Conservation (phyloP, 1,139 yeast species). For the Scheffersomyces cryptocercus region DNA sequence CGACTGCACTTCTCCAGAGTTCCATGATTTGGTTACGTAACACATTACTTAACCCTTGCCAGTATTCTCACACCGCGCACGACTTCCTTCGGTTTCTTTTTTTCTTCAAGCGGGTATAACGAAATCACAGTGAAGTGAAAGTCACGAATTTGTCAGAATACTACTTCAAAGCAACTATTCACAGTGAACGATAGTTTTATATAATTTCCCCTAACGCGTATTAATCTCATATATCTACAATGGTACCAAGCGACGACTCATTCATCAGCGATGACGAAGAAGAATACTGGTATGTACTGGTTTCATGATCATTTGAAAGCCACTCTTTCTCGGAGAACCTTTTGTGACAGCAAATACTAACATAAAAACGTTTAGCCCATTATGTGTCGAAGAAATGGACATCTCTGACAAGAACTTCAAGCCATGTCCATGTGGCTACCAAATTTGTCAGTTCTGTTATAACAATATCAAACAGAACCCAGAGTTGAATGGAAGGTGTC, state of each 20-base stretch:
- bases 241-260: constrained; percentile 40
- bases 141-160: neutral
- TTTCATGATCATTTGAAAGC: neutral
- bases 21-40: too few relatives aligned
- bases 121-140: neutral
- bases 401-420: constrained; percentile 93
- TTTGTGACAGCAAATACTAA: constrained; percentile 18
- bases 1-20: too few relatives aligned
- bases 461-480: constrained; percentile 95
- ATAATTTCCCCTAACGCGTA: too few relatives aligned
- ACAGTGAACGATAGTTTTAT: too few relatives aligned
- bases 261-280: constrained; percentile 81
- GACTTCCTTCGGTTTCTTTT: constrained; percentile 2
- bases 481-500: constrained; percentile 93
- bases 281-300: constrained; percentile 58
- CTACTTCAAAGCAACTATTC: too few relatives aligned
- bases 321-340: neutral
- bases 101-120: neutral
- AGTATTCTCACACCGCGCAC: neutral
- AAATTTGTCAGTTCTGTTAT: constrained; percentile 96
- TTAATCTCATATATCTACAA: constrained; percentile 5
- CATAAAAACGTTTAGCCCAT: constrained; percentile 52
- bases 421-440: constrained; percentile 99
- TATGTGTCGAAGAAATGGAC: constrained; percentile 97
- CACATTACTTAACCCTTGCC: too few relatives aligned